Conservation (phyloP, 352 stramenopile genomes). For the Phytophthora pini region DNA sequence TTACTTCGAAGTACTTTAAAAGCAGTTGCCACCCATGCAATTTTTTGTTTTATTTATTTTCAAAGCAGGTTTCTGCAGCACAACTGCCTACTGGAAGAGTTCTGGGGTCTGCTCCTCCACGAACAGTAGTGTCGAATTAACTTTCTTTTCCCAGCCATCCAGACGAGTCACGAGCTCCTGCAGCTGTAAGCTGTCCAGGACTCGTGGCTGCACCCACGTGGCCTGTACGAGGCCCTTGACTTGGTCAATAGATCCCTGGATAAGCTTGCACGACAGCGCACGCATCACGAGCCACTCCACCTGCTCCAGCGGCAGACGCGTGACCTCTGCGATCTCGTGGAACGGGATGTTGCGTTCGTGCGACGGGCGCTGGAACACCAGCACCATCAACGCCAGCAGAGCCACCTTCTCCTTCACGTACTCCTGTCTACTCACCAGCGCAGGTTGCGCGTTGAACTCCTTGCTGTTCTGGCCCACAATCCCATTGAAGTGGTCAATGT, state of each 20-base stretch:
- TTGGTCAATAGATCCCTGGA: slow-evolving; percentile 94
- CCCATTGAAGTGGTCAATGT: slow-evolving; percentile 94
- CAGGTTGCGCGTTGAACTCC: slow-evolving; percentile 91
- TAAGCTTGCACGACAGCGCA: slow-evolving; percentile 95
- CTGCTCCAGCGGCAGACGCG: slow-evolving; percentile 85
- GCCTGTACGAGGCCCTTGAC: slow-evolving; percentile 94
- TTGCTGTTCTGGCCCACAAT: slow-evolving; percentile 77
- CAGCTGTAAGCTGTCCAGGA: slow-evolving; percentile 84
- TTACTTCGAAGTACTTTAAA: too few relatives aligned
- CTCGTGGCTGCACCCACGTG: slow-evolving; percentile 94
- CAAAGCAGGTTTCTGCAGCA: too few relatives aligned
- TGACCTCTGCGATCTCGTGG: slow-evolving; percentile 91
- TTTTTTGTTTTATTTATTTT: too few relatives aligned
- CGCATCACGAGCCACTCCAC: slow-evolving; percentile 99
- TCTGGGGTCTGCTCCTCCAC: slow-evolving; percentile 89
- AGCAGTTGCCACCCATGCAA: too few relatives aligned
- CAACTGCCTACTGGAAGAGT: slow-evolving; percentile 59
- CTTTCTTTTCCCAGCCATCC: slow-evolving; percentile 83
- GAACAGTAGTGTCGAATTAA: slow-evolving; percentile 84
- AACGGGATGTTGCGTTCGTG: slow-evolving; percentile 95
- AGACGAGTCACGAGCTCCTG: slow-evolving; percentile 76
- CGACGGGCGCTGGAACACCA: slow-evolving; percentile 96
- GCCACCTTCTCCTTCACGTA: slow-evolving; percentile 99
- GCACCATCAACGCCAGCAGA: slow-evolving; percentile 96
- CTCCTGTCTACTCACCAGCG: slow-evolving; percentile 92